phyloP scores from a whole-genome alignment of 1,284 basidiomycete species.

The Entoloma clypeatum region DNA sequence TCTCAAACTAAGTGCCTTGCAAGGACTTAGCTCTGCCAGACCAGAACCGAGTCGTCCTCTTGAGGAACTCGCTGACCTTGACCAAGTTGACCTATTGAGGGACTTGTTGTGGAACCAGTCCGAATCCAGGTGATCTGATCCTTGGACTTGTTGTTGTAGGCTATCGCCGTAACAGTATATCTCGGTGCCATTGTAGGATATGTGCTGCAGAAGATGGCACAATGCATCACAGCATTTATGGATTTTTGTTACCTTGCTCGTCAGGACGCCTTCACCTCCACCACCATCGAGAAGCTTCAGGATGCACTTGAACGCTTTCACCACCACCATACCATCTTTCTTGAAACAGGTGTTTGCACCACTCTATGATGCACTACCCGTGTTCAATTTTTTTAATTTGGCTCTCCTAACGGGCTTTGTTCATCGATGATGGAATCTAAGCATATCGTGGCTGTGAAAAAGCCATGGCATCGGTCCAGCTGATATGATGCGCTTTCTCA shows the following conservation, averaged over 20 bases:
- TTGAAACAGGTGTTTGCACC: slow-evolving; percentile 3
- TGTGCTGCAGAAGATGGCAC: slow-evolving; percentile 10
- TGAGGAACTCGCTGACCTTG: no score
- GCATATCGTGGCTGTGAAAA: slow-evolving; percentile 7
- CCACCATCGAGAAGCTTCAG: slow-evolving; percentile 2
- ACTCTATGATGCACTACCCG: slow-evolving; percentile 12
- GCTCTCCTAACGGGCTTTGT: slow-evolving; percentile 5
- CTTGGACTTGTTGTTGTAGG: no score
- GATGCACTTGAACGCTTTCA: slow-evolving; percentile 8
- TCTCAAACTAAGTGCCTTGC: no score
- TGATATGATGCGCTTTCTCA: background rate
- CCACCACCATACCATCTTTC: slow-evolving; percentile 8
- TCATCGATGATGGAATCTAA: slow-evolving; percentile 6
- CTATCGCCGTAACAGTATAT: no score
- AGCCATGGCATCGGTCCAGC: slow-evolving; percentile 3
- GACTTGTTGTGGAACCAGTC: no score
- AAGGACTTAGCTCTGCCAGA: no score
- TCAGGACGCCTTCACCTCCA: slow-evolving; percentile 1
- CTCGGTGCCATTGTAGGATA: slow-evolving; percentile 11
- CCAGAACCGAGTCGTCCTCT: no score
- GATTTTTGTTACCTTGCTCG: slow-evolving; percentile 14
- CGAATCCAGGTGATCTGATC: no score
- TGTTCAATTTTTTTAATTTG: slow-evolving; percentile 1
- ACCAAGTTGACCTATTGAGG: no score
- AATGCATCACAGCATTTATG: slow-evolving; percentile 9